Evolutionary conservation across 2,329 filamentous ascomycete genomes (phyloP), one percentile per base, ranked within the genome.

Genomic region (Alternaria infectoria): DNA sequence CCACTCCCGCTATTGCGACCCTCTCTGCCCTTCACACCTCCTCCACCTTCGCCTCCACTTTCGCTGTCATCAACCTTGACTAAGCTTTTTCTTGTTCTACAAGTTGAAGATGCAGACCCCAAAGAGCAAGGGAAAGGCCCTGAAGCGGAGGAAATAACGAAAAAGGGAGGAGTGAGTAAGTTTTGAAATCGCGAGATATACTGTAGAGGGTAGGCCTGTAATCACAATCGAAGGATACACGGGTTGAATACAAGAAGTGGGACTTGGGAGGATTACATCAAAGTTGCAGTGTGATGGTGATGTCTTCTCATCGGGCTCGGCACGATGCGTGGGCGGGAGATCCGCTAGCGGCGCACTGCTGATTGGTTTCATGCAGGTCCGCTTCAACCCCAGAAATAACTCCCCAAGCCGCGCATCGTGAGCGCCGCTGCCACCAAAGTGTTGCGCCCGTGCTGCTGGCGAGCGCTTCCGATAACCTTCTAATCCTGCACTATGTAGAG

Each of bases 301-400:
- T 45, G 40, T 44, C 36, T 15, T 32, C 54, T 21, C 5, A 23
- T 51, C 52, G 59, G 44, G 36, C 45, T 49, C 47, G 60, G 60
- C 30, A 49, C 23, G 49, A 57, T 30, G n/a, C 19, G 43, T 45
- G 59, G 57, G 61, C 58, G 57, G 67, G 61, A 70, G 66, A 66
- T 70, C 59, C 63, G 65, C 71, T 73, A 73, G 69, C 65, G 68
- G 71, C 67, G 68, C 67, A 61, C 51, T 67, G 68, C 65, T 60
- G 66, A 72, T 71, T 73, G 71, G 71, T 51, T 69, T 75, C 68
- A 75, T 77, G 75, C 74, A 77, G 71, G 74, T 72, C 70, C 71
- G 65, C 60, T 57, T 60, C 62, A 66, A 71, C 64, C 67, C 68
- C 62, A 69, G 62, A 64, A 56, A 68, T 66, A 72, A 62, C 61